Percentiles rank a stretch among this genome's conserved stretches.
These are phyloP conservation scores for Dillenia turbinata DNA, from an alignment of 164 flowering plant genomes.

Conservation along the genomic window DNA sequence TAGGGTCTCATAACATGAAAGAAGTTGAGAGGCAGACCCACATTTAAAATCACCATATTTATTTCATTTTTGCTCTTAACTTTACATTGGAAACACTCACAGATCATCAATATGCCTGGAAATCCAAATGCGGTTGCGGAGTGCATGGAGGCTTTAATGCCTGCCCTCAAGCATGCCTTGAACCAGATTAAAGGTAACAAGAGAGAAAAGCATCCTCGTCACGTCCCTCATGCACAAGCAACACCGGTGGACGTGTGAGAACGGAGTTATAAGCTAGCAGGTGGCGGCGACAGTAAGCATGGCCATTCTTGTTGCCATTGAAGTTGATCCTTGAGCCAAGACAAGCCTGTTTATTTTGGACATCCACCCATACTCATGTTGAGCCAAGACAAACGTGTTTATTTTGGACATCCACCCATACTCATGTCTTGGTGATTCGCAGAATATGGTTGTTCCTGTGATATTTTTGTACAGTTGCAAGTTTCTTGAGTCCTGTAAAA, in stretches of 20 bases:
- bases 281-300: constrained; percentile 20
- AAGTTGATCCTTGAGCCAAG: neutral
- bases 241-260: constrained; percentile 66
- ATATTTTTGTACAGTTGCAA: too few species aligned
- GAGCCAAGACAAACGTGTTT: too few species aligned
- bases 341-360: too few species aligned
- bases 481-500: too few species aligned
- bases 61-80: too few species aligned
- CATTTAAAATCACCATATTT: too few species aligned
- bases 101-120: constrained; percentile 99
- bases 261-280: constrained; percentile 49
- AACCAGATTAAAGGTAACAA: constrained; percentile 91
- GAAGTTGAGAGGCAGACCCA: too few species aligned
- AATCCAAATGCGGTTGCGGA: constrained; percentile 95
- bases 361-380: too few species aligned
- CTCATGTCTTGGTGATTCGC: too few species aligned
- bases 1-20: too few species aligned
- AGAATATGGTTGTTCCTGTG: too few species aligned
- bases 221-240: constrained; percentile 75
- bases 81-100: neutral
- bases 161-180: constrained; percentile 85
- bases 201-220: constrained; percentile 89
- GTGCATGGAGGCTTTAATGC: constrained; percentile 85
- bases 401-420: too few species aligned
- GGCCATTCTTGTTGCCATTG: constrained; percentile 62